Evolutionary conservation across 2,329 filamentous ascomycete genomes (phyloP), one percentile per base, ranked within the genome.

Genomic region (Fusarium fujikuroi): DNA sequence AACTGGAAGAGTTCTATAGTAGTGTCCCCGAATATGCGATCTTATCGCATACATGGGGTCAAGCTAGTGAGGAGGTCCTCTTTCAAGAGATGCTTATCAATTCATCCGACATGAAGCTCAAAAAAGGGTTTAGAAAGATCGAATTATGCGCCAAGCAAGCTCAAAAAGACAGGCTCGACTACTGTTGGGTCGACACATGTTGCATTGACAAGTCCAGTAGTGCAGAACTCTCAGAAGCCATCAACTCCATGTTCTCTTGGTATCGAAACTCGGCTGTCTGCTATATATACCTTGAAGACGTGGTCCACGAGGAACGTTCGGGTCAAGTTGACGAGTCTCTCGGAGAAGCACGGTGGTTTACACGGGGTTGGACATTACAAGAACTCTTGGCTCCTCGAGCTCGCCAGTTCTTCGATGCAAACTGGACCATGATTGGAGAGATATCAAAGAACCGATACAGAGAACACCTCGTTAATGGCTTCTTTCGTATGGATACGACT

Each of bases 121-220:
- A 76, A 23, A 65, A 25, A 6, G 79, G 77, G 2, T 79, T 64
- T n/a, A 58, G 32, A 9, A 81, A 81, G 60, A 67, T 80, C 32
- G 34, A 66, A 10, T 53, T 70, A 4, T 69, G 72, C 7, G 77
- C 74, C 50, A 39, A 50, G 2, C 61, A 74, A 19, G 75, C 78
- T 2, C 54, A 40, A 8, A 28, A 39, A 3, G 68, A 74, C 8
- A 59, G 65, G 0, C 37, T 79, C 8, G 37, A 60, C 14, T 76
- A 78, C 39, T 67, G 75, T 9, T 80, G 80, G 80, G 68, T 79
- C 5, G 79, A 80, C 34, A 79, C 79, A 2, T 80, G 78, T 70
- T 80, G 79, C 69, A 78, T 74, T 44, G 64, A 74, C 39, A 73
- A 71, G 43, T 50, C 60, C 1, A 74, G 77, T 60, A 76, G 73